Percentiles rank a stretch among this genome's conserved stretches.
Conservation (phyloP, 192 early-diverging fungal species). For the Coemansia sp. region DNA sequence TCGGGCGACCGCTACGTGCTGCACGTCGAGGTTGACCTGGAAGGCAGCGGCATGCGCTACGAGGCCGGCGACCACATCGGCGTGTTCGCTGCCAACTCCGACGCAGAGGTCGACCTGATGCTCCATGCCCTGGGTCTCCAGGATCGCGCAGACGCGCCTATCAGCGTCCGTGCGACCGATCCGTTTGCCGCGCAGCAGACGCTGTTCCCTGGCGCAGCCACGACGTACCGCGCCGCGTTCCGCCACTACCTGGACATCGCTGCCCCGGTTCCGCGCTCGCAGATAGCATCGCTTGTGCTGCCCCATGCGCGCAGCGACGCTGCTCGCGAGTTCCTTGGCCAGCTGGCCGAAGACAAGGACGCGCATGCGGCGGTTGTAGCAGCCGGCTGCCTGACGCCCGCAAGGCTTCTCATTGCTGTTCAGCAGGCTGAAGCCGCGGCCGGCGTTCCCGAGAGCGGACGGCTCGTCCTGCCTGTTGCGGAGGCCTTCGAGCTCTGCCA, state of each 20-base stretch:
- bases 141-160: conserved; percentile 64
- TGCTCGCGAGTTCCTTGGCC: conserved; percentile 52
- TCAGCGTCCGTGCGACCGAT: conserved; percentile 71
- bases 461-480: conserved; percentile 69
- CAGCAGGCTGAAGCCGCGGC: conserved; percentile 48
- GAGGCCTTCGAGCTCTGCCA: conserved; percentile 79
- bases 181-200: conserved; percentile 69
- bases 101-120: conserved; percentile 66
- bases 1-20: conserved; percentile 74
- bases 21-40: conserved; percentile 91
- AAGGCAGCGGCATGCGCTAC: conserved; percentile 77
- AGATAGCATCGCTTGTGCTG: conserved; percentile 59
- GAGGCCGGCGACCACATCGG: conserved; percentile 94
- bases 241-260: conserved; percentile 90
- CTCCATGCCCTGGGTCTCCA: conserved; percentile 61
- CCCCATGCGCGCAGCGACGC: conserved; percentile 60
- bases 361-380: conserved; percentile 59
- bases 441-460: conserved; percentile 27
- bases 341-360: conserved; percentile 67
- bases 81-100: conserved; percentile 85
- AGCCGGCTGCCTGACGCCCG: conserved; percentile 67
- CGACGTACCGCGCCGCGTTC: conserved; percentile 81
- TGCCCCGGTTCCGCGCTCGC: conserved; percentile 64
- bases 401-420: conserved; percentile 72
- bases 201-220: conserved; percentile 86